Conservation (phyloP, 805 yeast species). For the Lachancea quebecensis region DNA sequence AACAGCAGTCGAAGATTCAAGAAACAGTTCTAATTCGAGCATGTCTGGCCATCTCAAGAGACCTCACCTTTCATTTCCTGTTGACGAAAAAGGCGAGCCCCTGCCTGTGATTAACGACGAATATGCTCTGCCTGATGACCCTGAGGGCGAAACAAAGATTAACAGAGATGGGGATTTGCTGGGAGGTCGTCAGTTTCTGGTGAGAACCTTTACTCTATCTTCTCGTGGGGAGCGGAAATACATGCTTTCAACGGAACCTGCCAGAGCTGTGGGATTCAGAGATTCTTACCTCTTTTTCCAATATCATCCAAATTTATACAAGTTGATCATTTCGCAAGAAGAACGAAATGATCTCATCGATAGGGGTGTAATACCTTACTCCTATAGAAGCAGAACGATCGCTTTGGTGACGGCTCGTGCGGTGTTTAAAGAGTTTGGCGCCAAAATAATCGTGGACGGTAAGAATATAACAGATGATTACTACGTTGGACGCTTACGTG, state of each 20-base stretch:
- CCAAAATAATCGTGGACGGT: conserved; percentile 74
- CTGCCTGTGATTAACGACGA: conserved; percentile 66
- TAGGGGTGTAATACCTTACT: conserved; percentile 75
- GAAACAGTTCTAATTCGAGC: conserved; percentile 19
- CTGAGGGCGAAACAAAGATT: conserved; percentile 70
- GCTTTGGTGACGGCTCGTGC: conserved; percentile 88
- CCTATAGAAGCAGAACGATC: conserved; percentile 85
- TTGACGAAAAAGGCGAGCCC: conserved; percentile 65
- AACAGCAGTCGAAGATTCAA: conserved; percentile 24
- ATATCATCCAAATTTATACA: conserved; percentile 69
- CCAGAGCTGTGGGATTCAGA: conserved; percentile 88
- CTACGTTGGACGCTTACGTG: conserved; percentile 51
- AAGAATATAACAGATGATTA: conserved; percentile 80
- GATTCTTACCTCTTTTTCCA: conserved; percentile 87
- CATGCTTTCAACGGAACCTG: conserved; percentile 95
- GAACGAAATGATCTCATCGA: conserved; percentile 80
- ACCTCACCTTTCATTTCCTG: conserved; percentile 38
- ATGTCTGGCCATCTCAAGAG: conserved; percentile 25
- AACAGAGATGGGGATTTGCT: conserved; percentile 56
- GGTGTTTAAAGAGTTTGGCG: conserved; percentile 87
- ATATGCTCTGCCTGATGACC: conserved; percentile 67
- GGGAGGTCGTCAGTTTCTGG: conserved; percentile 70
- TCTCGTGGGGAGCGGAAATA: conserved; percentile 59
- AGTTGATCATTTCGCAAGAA: conserved; percentile 63
- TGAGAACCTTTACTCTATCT: conserved; percentile 55